A percentile compares a stretch with the other conserved stretches of the same genome.
phyloP scores from a whole-genome alignment of 768 basidiomycete species.

The Crassisporium funariophilum region DNA sequence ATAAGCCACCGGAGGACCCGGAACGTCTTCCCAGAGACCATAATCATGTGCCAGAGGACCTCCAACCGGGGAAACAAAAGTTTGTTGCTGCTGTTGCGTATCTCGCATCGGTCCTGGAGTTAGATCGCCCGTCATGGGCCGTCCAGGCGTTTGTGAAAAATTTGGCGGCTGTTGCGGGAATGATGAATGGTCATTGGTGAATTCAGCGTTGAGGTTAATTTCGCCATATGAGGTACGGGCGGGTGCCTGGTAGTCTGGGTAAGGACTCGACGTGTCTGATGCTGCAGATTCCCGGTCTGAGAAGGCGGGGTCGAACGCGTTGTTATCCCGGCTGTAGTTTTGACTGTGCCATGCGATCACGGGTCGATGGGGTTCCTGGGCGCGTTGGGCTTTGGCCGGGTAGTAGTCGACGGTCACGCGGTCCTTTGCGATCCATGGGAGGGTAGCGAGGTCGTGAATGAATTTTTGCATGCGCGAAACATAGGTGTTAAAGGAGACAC shows the following conservation, averaged over 20 bases:
- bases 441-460: conserved; percentile 32
- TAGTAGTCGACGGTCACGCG: conserved; percentile 48
- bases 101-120: neutral
- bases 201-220: neutral
- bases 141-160: neutral
- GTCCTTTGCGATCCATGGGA: conserved; percentile 46
- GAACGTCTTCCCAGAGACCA: too few species aligned
- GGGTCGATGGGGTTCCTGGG: conserved; percentile 21
- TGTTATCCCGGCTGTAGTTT: conserved; percentile 1
- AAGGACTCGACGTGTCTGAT: conserved; percentile 1
- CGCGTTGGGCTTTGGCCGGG: conserved; percentile 31
- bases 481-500: conserved; percentile 33
- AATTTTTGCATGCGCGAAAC: conserved; percentile 38
- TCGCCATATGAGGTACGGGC: neutral
- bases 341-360: conserved; percentile 29
- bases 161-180: neutral
- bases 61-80: neutral
- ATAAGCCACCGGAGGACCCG: too few species aligned
- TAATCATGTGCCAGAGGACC: too few species aligned
- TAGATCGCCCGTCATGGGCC: neutral
- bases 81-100: neutral
- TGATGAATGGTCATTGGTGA: neutral
- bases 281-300: neutral
- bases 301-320: neutral
- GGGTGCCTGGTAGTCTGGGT: neutral